These are phyloP conservation scores for Eucalyptus lansdowneana DNA, from an alignment of 345 rosid genomes.

Conservation along the genomic window DNA sequence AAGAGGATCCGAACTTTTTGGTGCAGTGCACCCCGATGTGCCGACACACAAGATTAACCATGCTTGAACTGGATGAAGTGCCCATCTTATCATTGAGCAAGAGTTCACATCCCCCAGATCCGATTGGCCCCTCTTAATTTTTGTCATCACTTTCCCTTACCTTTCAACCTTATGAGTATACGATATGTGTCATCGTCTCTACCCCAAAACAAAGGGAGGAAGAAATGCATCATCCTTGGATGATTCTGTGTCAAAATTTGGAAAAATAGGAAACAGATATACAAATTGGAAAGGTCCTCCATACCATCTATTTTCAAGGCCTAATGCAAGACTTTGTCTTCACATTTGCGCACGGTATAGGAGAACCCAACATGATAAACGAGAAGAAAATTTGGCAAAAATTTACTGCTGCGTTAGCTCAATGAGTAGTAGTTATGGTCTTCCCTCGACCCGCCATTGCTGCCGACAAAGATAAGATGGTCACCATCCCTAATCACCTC, in stretches of 20 bases:
- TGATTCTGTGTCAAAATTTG: neutral
- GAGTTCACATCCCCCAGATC: too few species aligned
- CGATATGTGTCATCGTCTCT: neutral
- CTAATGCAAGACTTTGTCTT: neutral
- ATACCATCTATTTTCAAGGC: neutral
- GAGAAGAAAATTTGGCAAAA: neutral
- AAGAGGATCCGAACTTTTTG: too few species aligned
- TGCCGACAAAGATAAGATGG: neutral
- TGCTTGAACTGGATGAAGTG: too few species aligned
- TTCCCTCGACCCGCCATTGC: neutral
- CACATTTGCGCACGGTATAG: neutral
- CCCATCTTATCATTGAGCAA: too few species aligned
- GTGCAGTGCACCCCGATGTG: too few species aligned
- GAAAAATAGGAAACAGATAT: neutral
- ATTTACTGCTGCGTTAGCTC: neutral
- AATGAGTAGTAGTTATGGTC: neutral
- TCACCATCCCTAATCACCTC: slow-evolving; percentile 26
- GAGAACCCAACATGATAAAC: neutral
- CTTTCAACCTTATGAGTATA: neutral
- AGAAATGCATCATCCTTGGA: neutral
- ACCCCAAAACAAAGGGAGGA: neutral
- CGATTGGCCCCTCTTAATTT: neutral
- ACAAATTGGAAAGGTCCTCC: neutral
- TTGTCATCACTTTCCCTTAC: neutral
- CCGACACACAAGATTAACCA: too few species aligned